Base-by-base conservation (phyloP, 331 rosid species). In the Rhamnella rubrinervis region DNA sequence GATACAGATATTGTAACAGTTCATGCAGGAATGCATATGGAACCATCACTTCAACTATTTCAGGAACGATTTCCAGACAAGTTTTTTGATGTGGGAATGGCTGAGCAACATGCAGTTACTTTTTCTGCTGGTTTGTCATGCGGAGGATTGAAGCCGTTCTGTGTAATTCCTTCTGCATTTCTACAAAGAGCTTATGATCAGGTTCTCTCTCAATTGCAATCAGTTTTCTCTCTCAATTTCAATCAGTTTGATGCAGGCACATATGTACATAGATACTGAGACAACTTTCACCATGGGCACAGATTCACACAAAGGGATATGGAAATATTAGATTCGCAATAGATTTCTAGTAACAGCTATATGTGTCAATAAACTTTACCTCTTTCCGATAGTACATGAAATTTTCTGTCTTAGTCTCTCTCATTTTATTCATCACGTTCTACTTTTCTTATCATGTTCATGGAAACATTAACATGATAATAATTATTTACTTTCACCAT, bases 81-180 rank as follows among this genome's bases (percentile, higher is more conserved):
- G 40, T 85, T 85, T 80, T 93, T 93, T 71, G 84, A 93, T 57
- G 85, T 93, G 81, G 97, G 98, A 61, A 84, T 90, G 90, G 97
- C 97, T 6, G 98, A 93, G 84, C 98, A 93, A 77, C 98, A 93
- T 44, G 98, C 98, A 57, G 98, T 93, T 63, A 87, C 98, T 12
- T 93, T 90, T 85, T 86, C 98, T 40, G 91, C 97, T 68, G 98
- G 98, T 71, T 77, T 93, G 84, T 64, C 97, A 23, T 83, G 98
- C 71, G 97, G 97, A 65, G 97, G 98, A 55, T 75, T 93, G 75
- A 93, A 93, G 92, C 97, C 98, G 16, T 93, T 93, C 78, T 93
- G 96, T 82, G 55, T 93, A 63, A 85, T 93, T 70, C 88, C 98
- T 66, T 93, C 98, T 8, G 77, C 95, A 51, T 93, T 88, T 74